Conservation (phyloP, 768 basidiomycete species). For the Kwoniella botswanensis region DNA sequence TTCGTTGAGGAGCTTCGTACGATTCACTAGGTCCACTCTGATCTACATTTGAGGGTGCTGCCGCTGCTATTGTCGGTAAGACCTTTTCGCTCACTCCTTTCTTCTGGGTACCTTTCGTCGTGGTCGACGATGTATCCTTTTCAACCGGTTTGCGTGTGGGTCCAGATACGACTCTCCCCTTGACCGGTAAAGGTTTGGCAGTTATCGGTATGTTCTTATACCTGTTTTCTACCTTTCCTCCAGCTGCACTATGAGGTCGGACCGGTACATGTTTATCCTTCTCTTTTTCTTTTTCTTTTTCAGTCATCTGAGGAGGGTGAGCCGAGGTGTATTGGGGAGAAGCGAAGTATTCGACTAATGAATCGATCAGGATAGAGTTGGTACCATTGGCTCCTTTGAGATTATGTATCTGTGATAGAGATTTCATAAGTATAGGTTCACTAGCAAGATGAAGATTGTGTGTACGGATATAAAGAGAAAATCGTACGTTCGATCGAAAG, state of each 20-base stretch:
- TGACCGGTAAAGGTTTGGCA: background rate
- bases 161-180: background rate
- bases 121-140: background rate
- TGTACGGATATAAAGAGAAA: background rate
- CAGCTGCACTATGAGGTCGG: background rate
- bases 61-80: background rate
- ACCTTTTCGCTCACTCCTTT: background rate
- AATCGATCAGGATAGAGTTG: constrained; percentile 37
- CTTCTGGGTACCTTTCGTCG: background rate
- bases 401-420: constrained; percentile 37
- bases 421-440: background rate
- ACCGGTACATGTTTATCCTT: background rate
- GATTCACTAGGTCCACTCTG: background rate
- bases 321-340: constrained; percentile 31
- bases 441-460: background rate
- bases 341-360: constrained; percentile 34
- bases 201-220: constrained; percentile 5
- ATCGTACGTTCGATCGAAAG: background rate
- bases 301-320: constrained; percentile 5
- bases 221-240: background rate
- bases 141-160: background rate
- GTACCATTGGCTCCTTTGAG: constrained; percentile 50
- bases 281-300: constrained; percentile 9
- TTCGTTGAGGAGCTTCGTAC: background rate
- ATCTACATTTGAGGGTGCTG: too few relatives aligned